Evolutionary conservation across 768 basidiomycete species (phyloP), one percentile per base, ranked within the genome.

Genomic region (Tylopilus felleus): DNA sequence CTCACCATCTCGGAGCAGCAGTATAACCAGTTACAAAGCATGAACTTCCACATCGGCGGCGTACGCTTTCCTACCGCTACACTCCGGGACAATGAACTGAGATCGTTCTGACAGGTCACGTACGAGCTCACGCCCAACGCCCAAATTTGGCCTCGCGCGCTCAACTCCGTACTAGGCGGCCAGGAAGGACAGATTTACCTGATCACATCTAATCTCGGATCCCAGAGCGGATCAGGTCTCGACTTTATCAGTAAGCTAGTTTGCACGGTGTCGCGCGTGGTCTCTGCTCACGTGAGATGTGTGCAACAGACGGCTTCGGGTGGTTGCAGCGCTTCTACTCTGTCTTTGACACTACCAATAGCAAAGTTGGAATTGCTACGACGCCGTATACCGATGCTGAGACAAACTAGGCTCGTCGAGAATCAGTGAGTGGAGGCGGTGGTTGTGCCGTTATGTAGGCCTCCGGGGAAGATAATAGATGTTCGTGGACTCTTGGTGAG

Each of bases 101-200:
- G 25, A 41, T 38, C 7, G n/a, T 35, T 35, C 23, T 8, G 44
- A 41, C 55, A 82, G 78, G 69, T 69, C 16, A 77, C 75, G 9
- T 84, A 76, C 60, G 80, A 81, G 65, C 59, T 88, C 51, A 82
- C 80, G 3, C 64, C 81, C 16, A 83, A 86, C 60, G 85, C 82
- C 4, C 86, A 89, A 74, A 81, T 84, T 57, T 88, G 85, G 83
- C 85, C 85, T 1, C 80, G 82, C 44, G 62, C 73, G 4, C 72
- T 82, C 56, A 87, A 88, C 71, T 66, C 71, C 16, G 68, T 70
- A 31, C 76, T 89, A 14, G 84, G 84, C 52, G 87, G 87, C 43
- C 65, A 70, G 25, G 57, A 70, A 5, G 60, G 65, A 60, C 66
- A 68, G 51, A 85, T 86, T 58, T 86, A 85, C 59, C 73, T 84